Percentiles rank a stretch among this genome's conserved stretches.
Evolutionary conservation across 73 alveolate species (phyloP).

Genomic region (Paramecium primaurelia): DNA sequence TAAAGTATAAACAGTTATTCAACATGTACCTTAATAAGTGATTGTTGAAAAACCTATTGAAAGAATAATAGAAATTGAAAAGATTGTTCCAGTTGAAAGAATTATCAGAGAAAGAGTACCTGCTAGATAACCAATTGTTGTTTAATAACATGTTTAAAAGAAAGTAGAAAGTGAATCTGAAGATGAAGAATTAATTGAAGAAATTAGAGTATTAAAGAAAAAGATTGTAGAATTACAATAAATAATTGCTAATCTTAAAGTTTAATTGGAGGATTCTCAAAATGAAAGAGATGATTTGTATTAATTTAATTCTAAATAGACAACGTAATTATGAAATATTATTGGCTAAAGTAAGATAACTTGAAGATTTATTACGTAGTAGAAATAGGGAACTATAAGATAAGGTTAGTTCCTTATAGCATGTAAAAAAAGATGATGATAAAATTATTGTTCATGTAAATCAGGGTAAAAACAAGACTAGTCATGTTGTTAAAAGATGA

Average conservation of each 20-base stretch:
- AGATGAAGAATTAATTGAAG: constrained; percentile 12
- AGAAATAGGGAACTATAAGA: constrained; percentile 38
- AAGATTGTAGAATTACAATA: constrained; percentile 5
- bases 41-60: constrained; percentile 43
- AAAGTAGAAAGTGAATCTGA: constrained; percentile 1
- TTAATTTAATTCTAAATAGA: background rate
- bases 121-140: constrained; percentile 44
- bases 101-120: constrained; percentile 39
- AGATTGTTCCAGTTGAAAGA: constrained; percentile 37
- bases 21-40: constrained; percentile 27
- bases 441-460: constrained; percentile 30
- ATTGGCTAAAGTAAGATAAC: background rate
- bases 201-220: background rate
- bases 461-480: constrained; percentile 9
- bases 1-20: background rate
- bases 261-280: background rate
- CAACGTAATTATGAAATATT: background rate
- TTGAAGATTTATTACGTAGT: constrained; percentile 14
- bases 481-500: constrained; percentile 34
- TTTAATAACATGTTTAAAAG: background rate
- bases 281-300: constrained; percentile 24
- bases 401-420: background rate
- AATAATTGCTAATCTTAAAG: background rate
- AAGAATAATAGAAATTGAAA: constrained; percentile 39
- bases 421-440: constrained; percentile 37